Evolutionary conservation across 129 eudicot genomes (phyloP).

Genomic region (Scalesia atractyloides): DNA sequence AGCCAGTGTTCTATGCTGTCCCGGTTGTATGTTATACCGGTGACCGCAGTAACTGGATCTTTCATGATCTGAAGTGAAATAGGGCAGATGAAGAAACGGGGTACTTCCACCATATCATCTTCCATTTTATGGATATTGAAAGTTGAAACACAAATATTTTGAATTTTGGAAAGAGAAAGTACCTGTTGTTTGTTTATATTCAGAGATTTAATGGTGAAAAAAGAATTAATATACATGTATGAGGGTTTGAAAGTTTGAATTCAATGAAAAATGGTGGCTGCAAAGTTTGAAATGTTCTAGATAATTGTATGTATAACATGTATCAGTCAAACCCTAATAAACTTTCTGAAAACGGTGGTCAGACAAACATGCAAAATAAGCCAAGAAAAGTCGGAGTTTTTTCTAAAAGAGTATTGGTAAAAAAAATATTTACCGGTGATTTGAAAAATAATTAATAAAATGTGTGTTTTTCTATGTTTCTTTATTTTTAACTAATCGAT

Average conservation of each 20-base stretch:
- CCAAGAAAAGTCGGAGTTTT: background rate
- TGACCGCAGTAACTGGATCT: conserved; percentile 79
- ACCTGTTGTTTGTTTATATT: background rate
- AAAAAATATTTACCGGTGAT: too few relatives aligned
- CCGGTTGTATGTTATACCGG: conserved; percentile 91
- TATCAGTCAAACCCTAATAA: conserved; percentile 11
- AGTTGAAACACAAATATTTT: conserved; percentile 7
- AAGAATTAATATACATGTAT: background rate
- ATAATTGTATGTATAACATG: background rate
- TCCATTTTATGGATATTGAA: conserved; percentile 25
- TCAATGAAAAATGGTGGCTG: conserved; percentile 18
- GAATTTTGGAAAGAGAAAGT: background rate
- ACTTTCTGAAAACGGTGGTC: conserved; percentile 5
- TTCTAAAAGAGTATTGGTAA: too few relatives aligned
- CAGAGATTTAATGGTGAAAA: background rate
- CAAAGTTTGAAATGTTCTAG: conserved; percentile 22
- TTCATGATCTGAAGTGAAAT: conserved; percentile 84
- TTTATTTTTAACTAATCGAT: too few relatives aligned
- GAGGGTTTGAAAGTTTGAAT: conserved; percentile 13
- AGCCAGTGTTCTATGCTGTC: conserved; percentile 77
- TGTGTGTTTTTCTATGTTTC: too few relatives aligned
- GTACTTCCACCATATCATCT: conserved; percentile 60
- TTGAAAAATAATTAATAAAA: too few relatives aligned
- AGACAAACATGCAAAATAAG: background rate
- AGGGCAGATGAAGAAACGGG: conserved; percentile 74